A percentile compares a stretch with the other conserved stretches of the same genome.
phyloP scores from a whole-genome alignment of 129 eudicot species.

The Helianthus tuberosus region DNA sequence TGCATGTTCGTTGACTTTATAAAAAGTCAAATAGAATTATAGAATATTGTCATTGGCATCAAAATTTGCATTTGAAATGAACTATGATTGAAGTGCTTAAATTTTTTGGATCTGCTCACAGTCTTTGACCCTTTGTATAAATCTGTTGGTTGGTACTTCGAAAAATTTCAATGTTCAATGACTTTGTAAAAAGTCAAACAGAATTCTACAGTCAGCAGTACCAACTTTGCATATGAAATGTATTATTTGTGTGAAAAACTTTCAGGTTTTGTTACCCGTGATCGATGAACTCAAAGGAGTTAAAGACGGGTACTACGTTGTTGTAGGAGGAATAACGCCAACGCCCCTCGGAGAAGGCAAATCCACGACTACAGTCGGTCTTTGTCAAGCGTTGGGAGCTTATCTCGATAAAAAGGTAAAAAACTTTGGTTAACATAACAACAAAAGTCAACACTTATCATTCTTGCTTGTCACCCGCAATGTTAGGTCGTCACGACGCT shows the following conservation, averaged over 20 bases:
- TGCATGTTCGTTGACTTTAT: neutral
- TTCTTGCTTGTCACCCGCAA: conserved; percentile 17
- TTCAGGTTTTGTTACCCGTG: conserved; percentile 80
- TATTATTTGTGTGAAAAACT: neutral
- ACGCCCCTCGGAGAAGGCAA: conserved; percentile 99
- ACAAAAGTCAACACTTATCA: neutral
- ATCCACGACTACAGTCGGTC: conserved; percentile 99
- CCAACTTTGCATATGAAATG: neutral
- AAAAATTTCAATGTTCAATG: neutral
- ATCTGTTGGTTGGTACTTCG: neutral
- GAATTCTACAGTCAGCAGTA: neutral
- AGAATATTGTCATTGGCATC: neutral
- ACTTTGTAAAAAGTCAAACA: neutral
- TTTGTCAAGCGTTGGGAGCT: conserved; percentile 98
- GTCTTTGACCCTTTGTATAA: neutral
- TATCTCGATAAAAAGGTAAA: conserved; percentile 89
- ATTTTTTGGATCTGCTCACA: neutral
- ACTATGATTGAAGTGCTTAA: neutral
- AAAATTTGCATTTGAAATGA: neutral
- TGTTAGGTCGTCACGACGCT: conserved; percentile 88
- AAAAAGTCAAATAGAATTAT: neutral
- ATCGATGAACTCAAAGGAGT: conserved; percentile 73
- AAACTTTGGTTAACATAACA: neutral
- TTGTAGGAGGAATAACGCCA: conserved; percentile 98
- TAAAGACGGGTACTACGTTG: conserved; percentile 94